Conservation (phyloP, 805 yeast species). For the Schwanniomyces occidentalis region DNA sequence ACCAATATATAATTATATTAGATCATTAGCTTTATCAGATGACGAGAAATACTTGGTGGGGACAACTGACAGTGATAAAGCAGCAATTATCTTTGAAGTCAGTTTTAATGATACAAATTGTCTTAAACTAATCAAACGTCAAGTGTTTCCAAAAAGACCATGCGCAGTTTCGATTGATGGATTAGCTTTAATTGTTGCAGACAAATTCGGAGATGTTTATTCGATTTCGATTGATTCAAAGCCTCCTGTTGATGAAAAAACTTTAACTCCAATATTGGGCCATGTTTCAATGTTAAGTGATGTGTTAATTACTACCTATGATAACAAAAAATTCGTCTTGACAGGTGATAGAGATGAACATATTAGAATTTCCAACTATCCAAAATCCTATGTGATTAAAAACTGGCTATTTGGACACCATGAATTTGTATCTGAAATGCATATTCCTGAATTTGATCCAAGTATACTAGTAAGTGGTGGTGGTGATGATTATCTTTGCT, state of each 20-base stretch:
- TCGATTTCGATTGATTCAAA: conserved; percentile 45
- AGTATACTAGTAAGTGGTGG: conserved; percentile 77
- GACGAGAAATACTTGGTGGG: conserved; percentile 57
- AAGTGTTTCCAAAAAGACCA: conserved; percentile 90
- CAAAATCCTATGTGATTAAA: conserved; percentile 74
- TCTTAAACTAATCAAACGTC: conserved; percentile 60
- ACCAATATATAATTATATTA: conserved; percentile 63
- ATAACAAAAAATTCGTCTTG: conserved; percentile 55
- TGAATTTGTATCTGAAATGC: conserved; percentile 73
- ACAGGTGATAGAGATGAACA: conserved; percentile 97
- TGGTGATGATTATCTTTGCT: conserved; percentile 73
- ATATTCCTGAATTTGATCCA: conserved; percentile 52
- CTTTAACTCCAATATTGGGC: conserved; percentile 73
- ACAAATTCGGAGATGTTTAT: conserved; percentile 96
- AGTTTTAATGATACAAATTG: conserved; percentile 37
- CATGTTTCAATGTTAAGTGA: conserved; percentile 97
- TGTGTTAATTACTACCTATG: conserved; percentile 43
- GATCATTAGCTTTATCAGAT: conserved; percentile 57
- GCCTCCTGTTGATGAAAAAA: conserved; percentile 41
- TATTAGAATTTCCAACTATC: conserved; percentile 78
- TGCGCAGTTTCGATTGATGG: conserved; percentile 66
- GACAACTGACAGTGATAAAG: conserved; percentile 82
- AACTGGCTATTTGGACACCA: conserved; percentile 85
- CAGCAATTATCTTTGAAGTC: conserved; percentile 61
- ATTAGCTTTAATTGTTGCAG: conserved; percentile 66